Conservation (phyloP, 2,329 filamentous ascomycete genomes). For the Hyphodiscus sp. region DNA sequence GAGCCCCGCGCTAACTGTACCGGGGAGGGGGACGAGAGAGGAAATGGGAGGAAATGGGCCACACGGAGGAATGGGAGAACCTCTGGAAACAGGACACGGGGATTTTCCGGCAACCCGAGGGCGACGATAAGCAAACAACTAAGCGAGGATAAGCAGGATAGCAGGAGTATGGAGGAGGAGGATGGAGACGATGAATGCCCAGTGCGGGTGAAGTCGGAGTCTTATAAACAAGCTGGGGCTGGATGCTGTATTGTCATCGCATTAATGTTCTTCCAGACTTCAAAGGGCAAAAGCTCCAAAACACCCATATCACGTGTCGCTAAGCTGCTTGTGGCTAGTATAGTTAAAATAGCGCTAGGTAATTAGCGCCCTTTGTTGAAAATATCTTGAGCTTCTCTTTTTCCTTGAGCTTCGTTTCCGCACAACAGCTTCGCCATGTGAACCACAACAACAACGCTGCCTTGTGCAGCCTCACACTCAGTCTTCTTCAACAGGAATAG, state of each 20-base stretch:
- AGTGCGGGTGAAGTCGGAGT: slow-evolving; percentile 12
- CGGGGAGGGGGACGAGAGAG: neutral
- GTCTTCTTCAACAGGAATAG: slow-evolving; percentile 4
- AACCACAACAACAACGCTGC: slow-evolving; percentile 15
- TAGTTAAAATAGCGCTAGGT: neutral
- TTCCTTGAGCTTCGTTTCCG: neutral
- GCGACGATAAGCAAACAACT: neutral
- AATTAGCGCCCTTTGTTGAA: neutral
- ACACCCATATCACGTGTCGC: too few relatives aligned
- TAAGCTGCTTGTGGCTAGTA: too few relatives aligned
- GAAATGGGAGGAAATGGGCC: too few relatives aligned
- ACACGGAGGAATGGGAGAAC: slow-evolving; percentile 4
- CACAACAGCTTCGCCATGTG: slow-evolving; percentile 14
- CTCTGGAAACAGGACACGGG: slow-evolving; percentile 7
- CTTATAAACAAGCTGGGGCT: too few relatives aligned
- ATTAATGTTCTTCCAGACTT: slow-evolving; percentile 8
- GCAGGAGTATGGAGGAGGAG: neutral
- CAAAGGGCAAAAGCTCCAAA: neutral
- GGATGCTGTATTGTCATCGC: neutral
- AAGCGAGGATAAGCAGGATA: too few relatives aligned
- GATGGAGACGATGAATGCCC: neutral
- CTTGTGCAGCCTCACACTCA: slow-evolving; percentile 7
- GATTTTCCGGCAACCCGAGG: slow-evolving; percentile 17
- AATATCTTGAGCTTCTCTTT: neutral
- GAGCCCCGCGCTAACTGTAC: neutral